Conservation (phyloP, 1,139 yeast genomes). For the Nakaseomyces nivariensis region DNA sequence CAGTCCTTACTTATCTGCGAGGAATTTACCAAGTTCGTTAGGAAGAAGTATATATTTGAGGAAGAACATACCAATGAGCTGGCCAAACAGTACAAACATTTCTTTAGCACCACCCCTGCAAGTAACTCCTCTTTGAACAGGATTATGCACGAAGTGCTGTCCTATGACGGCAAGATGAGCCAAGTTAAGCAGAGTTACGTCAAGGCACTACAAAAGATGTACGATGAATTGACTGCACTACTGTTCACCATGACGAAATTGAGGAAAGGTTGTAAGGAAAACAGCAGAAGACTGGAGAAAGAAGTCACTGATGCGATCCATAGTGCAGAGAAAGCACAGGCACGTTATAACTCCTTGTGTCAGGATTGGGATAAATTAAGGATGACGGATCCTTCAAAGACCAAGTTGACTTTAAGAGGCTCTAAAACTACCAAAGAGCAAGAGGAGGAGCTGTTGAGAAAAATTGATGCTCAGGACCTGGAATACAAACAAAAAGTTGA, state of each 20-base stretch:
- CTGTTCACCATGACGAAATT: slow-evolving; percentile 57
- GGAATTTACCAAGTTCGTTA: slow-evolving; percentile 70
- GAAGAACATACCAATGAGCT: slow-evolving; percentile 69
- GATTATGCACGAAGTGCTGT: slow-evolving; percentile 59
- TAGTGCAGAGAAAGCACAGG: slow-evolving; percentile 81
- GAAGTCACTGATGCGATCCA: slow-evolving; percentile 73
- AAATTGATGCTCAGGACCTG: slow-evolving; percentile 74
- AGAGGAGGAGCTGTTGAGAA: slow-evolving; percentile 77
- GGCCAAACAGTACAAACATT: slow-evolving; percentile 49
- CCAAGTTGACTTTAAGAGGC: slow-evolving; percentile 67
- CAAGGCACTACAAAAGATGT: slow-evolving; percentile 72
- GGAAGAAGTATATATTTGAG: slow-evolving; percentile 70
- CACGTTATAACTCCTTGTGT: slow-evolving; percentile 69
- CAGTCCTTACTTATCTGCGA: slow-evolving; percentile 74
- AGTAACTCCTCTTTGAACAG: slow-evolving; percentile 57
- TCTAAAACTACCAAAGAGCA: slow-evolving; percentile 78
- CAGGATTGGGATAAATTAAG: slow-evolving; percentile 79
- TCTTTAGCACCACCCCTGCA: slow-evolving; percentile 24
- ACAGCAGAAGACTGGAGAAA: slow-evolving; percentile 70
- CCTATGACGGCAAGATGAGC: slow-evolving; percentile 65
- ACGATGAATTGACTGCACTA: slow-evolving; percentile 72
- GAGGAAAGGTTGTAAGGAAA: slow-evolving; percentile 72
- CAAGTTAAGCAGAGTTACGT: slow-evolving; percentile 71
- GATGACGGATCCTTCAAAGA: slow-evolving; percentile 71
- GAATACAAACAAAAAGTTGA: slow-evolving; percentile 76